phyloP scores from a whole-genome alignment of 306 rosid species.

The Lathyrus aphaca region DNA sequence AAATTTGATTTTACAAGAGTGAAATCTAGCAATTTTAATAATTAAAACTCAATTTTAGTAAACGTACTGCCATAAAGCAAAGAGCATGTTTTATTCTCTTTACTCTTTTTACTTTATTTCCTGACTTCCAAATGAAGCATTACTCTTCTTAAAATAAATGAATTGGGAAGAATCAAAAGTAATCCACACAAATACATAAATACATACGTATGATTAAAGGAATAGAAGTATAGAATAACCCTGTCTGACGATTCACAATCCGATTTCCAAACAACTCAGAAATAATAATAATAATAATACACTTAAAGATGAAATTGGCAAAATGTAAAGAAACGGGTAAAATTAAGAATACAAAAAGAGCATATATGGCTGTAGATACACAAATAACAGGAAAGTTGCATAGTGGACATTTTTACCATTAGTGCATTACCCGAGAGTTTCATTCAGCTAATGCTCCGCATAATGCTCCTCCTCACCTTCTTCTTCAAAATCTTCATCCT shows the following conservation, averaged over 20 bases:
- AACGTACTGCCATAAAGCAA: not conserved
- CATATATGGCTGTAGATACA: constrained; percentile 42
- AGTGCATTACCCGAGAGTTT: constrained; percentile 9
- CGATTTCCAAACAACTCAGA: constrained; percentile 37
- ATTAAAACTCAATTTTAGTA: no score
- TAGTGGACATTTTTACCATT: constrained; percentile 6
- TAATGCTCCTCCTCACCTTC: constrained; percentile 52
- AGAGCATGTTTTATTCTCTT: not conserved
- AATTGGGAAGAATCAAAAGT: constrained; percentile 22
- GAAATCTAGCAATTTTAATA: no score
- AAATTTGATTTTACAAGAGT: no score
- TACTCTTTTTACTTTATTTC: not conserved
- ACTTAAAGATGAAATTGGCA: constrained; percentile 31
- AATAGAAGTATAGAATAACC: constrained; percentile 34
- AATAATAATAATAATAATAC: constrained; percentile 1
- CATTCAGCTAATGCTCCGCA: constrained; percentile 36
- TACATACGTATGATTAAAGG: constrained; percentile 15
- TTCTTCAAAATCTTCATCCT: constrained; percentile 69
- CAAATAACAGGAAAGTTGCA: constrained; percentile 24
- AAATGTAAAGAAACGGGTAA: constrained; percentile 37
- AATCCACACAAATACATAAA: constrained; percentile 30
- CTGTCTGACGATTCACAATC: constrained; percentile 32
- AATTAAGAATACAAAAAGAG: constrained; percentile 1
- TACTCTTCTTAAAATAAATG: not conserved
- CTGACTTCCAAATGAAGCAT: constrained; percentile 3